These are phyloP conservation scores for Magnusiomyces suaveolens DNA, from an alignment of 1,139 yeast genomes.

Conservation along the genomic window DNA sequence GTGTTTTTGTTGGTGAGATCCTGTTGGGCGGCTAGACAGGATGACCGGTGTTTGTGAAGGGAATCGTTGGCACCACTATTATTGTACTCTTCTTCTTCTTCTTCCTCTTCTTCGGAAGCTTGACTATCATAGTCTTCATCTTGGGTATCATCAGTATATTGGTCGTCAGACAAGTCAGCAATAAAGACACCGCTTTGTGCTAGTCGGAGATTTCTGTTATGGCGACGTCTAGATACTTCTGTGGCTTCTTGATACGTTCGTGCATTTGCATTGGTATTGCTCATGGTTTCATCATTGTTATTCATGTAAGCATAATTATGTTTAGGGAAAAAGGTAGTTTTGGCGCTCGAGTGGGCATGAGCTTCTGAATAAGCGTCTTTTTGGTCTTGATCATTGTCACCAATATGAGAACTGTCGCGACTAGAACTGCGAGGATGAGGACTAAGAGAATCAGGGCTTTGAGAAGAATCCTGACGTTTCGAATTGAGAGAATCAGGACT, in stretches of 20 bases:
- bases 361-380: not conserved
- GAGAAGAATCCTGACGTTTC: too few relatives aligned
- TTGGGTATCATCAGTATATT: not conserved
- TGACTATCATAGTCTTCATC: not conserved
- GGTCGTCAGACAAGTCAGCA: not conserved
- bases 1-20: not conserved
- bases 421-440: too few relatives aligned
- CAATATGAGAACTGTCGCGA: not conserved
- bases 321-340: constrained; percentile 4
- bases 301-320: not conserved
- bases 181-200: not conserved
- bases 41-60: not conserved
- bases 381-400: not conserved
- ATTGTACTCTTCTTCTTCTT: not conserved
- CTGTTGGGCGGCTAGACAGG: not conserved
- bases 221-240: not conserved
- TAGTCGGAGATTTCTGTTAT: not conserved
- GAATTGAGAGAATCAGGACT: too few relatives aligned
- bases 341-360: not conserved
- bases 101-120: not conserved
- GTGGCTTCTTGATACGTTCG: not conserved
- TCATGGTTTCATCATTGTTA: constrained; percentile 8
- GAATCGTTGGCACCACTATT: not conserved
- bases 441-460: too few relatives aligned
- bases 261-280: constrained; percentile 12